Evolutionary conservation across 108 stramenopile species (phyloP), one percentile per base, ranked within the genome.

Genomic region (Stephanodiscus triporus): DNA sequence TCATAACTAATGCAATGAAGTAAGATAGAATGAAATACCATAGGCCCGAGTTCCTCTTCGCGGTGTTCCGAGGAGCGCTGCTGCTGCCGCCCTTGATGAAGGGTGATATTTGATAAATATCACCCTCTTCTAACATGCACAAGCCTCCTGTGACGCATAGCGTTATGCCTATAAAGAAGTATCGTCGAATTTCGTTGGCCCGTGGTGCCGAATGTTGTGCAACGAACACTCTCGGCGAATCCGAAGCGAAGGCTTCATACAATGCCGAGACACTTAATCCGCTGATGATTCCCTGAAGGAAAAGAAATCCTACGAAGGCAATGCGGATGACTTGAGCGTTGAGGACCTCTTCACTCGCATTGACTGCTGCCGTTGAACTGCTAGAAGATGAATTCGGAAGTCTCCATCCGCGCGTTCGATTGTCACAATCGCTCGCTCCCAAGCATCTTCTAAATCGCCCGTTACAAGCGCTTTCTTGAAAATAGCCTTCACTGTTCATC

Each of bases 111-210:
- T 37, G 58, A 34, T 34, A 37, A 38, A 30, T 16, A 13, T 26
- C 56, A 57, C 30, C 26, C 16, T 63, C 37, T 24, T 63, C 16
- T n/a, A 63, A 24, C 32, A 63, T 47, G 14, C 63, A 63, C 63
- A 63, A 63, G 19, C 63, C 43, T 40, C 63, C 63, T 23, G 63
- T 63, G 32, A 26, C 63, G 40, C 63, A 63, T 17, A 63, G 27
- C 6, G 34, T 47, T 4, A 63, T 26, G 26, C 63, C 63, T 17
- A 63, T 47, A 40, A 63, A 63, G 63, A 63, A 63, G 45, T 26
- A 47, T 17, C 56, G 24, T 57, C 30, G 24, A 8, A 57, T 57
- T 57, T 57, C 30, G 26, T 43, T 63, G 22, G 63, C 42, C 8
- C 63, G 22, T 17, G 63, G 9, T 14, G 45, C 43, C 24, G 19